phyloP scores from a whole-genome alignment of 495 filamentous ascomycete genomes.

The Corynascus novoguineensis region DNA sequence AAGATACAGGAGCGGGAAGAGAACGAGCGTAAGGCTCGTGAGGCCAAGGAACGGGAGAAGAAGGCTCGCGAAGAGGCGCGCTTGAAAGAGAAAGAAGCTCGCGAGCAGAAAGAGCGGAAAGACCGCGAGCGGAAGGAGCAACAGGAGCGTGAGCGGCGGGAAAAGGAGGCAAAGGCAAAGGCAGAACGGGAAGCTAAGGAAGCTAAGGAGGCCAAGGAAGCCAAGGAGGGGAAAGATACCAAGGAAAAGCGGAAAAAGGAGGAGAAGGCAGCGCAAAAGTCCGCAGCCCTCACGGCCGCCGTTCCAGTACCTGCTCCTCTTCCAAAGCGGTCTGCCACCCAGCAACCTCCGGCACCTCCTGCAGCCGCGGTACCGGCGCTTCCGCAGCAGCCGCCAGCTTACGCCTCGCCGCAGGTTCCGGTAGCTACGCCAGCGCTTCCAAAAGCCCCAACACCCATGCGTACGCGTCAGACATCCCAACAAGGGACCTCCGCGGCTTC shows the following conservation, averaged over 20 bases:
- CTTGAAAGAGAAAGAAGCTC: slow-evolving; percentile 63
- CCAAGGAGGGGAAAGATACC: slow-evolving; percentile 37
- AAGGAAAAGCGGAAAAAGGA: slow-evolving; percentile 52
- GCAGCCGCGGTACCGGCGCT: slow-evolving; percentile 49
- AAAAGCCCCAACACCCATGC: slow-evolving; percentile 74
- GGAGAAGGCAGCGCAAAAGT: slow-evolving; percentile 37
- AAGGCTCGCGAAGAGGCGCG: slow-evolving; percentile 66
- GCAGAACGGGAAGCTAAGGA: slow-evolving; percentile 25
- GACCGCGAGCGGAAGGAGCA: slow-evolving; percentile 63
- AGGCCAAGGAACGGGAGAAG: slow-evolving; percentile 78
- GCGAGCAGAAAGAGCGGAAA: slow-evolving; percentile 57
- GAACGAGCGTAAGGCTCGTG: slow-evolving; percentile 71
- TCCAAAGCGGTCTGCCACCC: slow-evolving; percentile 42
- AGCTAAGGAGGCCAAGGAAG: slow-evolving; percentile 30
- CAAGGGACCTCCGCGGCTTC: slow-evolving; percentile 67
- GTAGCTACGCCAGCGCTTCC: slow-evolving; percentile 76
- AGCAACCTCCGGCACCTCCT: slow-evolving; percentile 34
- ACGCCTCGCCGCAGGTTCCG: slow-evolving; percentile 71
- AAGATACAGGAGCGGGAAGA: slow-evolving; percentile 78
- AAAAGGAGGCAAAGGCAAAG: slow-evolving; percentile 40
- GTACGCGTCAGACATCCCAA: slow-evolving; percentile 70
- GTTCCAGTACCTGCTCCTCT: slow-evolving; percentile 36
- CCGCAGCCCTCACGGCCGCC: slow-evolving; percentile 32
- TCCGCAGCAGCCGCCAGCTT: slow-evolving; percentile 39
- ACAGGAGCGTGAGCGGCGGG: slow-evolving; percentile 53